Percentiles rank a stretch among this genome's conserved stretches.
phyloP scores from a whole-genome alignment of 1,284 basidiomycete species.

The Filobasidium uniguttulatum region DNA sequence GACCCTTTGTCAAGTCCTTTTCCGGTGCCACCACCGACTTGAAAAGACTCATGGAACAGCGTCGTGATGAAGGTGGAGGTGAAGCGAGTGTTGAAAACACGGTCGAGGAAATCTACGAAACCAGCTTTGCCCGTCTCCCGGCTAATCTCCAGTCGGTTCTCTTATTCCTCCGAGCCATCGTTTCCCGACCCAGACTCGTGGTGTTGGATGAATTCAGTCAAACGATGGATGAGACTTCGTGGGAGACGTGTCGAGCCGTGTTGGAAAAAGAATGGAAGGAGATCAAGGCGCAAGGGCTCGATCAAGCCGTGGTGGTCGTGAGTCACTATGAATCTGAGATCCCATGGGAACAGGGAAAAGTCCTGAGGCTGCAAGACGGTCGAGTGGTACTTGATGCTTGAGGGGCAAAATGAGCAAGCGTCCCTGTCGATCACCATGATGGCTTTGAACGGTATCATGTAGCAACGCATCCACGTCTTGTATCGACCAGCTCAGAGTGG shows the following conservation, averaged over 20 bases:
- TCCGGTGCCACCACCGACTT: slow-evolving; percentile 38
- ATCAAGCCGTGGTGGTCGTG: slow-evolving; percentile 65
- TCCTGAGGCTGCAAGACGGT: slow-evolving; percentile 12
- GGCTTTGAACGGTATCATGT: no score
- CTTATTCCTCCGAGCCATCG: slow-evolving; percentile 69
- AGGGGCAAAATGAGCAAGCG: no score
- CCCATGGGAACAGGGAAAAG: slow-evolving; percentile 12
- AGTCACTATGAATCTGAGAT: slow-evolving; percentile 56
- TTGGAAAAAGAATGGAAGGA: slow-evolving; percentile 45
- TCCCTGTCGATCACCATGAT: no score
- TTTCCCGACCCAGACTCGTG: slow-evolving; percentile 51
- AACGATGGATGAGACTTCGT: slow-evolving; percentile 67
- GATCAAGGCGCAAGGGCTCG: slow-evolving; percentile 30
- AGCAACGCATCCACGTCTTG: no score
- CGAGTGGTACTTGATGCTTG: slow-evolving; percentile 6
- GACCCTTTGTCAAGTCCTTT: slow-evolving; percentile 38
- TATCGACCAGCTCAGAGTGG: no score
- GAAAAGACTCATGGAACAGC: not conserved
- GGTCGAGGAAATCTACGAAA: slow-evolving; percentile 18
- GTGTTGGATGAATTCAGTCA: slow-evolving; percentile 81
- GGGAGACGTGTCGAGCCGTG: slow-evolving; percentile 49
- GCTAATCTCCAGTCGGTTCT: slow-evolving; percentile 63
- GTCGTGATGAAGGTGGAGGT: slow-evolving; percentile 18
- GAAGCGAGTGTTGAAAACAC: no score
- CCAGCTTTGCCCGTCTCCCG: slow-evolving; percentile 48